Base-by-base conservation (phyloP, 148 eudicot species). In the Camellia granthamiana region DNA sequence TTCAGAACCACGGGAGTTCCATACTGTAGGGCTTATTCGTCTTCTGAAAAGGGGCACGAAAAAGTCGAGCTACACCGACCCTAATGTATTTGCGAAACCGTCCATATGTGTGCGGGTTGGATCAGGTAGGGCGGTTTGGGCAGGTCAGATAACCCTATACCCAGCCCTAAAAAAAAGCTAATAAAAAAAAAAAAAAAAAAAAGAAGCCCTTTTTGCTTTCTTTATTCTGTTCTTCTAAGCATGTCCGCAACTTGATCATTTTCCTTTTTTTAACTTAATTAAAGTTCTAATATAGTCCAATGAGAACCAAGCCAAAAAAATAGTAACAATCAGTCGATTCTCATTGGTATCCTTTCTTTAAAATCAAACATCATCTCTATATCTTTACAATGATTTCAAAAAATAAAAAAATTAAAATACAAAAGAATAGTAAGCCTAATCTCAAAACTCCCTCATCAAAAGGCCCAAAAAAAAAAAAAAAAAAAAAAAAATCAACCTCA, bases 351-450 rank as follows among this genome's bases (percentile, higher is more conserved):
- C 21, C 2, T 52, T 13, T 64, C 62, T 38, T 66, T 49, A 21
- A 47, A 77, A 49, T 49, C 72, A 77, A 66, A 15, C 72, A 77
- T 66, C 18, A 41, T 68, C 73, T 55, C 41, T 55, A 78, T 67
- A 61, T 68, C 51, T 78, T 78, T 62, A 61, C 67, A 67, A 38
- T 15, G 21, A 11, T 46, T 47, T 21, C 47, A 52, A 77, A 23
- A 15, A 18, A 30, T 30, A 14, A 66, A 47, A 65, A 42, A 19
- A 77, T 21, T 8, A 42, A 3, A 19, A 65, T 63, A 6, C 69
- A 14, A 7, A 4, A 4, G 38, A 49, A 4, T 49, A 49, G 52
- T 49, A 49, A 49, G 52, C 23, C 56, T 18, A 59, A 46, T 44
- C 56, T n/a, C 54, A 6, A 43, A 49, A 9, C 54, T 6, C 69